A percentile compares a stretch with the other conserved stretches of the same genome.
Conservation (phyloP, 495 filamentous ascomycete species). For the Thermochaetoides thermophila region DNA sequence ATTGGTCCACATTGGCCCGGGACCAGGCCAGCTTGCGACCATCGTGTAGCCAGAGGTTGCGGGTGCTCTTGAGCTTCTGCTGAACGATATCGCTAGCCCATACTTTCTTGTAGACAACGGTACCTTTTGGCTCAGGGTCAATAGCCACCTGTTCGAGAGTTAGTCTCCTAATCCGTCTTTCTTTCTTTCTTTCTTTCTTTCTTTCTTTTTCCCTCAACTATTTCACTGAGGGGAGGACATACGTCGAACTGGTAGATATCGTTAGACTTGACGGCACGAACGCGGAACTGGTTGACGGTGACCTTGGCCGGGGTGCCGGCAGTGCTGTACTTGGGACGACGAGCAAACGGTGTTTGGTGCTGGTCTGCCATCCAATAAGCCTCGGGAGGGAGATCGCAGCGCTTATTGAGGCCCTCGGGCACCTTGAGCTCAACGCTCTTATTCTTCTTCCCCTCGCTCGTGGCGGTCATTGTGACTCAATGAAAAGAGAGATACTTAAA, state of each 20-base stretch:
- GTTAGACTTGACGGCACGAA: conserved; percentile 32
- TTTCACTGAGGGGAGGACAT: conserved; percentile 30
- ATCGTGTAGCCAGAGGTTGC: conserved; percentile 54
- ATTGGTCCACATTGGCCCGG: conserved; percentile 22
- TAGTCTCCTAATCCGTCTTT: too few relatives aligned
- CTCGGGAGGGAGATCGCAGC: conserved; percentile 30
- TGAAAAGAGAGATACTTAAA: too few relatives aligned
- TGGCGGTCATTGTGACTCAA: conserved; percentile 1
- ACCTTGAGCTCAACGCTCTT: conserved; percentile 1
- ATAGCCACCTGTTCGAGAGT: conserved; percentile 40
- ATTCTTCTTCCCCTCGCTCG: background rate
- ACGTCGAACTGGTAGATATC: conserved; percentile 78
- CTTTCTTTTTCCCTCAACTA: too few relatives aligned
- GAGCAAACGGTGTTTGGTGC: conserved; percentile 8
- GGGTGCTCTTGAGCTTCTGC: conserved; percentile 26
- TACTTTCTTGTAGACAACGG: conserved; percentile 46
- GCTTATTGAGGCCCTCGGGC: conserved; percentile 18
- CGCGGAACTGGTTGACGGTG: conserved; percentile 57
- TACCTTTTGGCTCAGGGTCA: conserved; percentile 45
- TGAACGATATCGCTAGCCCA: conserved; percentile 53
- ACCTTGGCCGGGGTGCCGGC: conserved; percentile 44
- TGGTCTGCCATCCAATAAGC: conserved; percentile 19
- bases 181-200: too few relatives aligned
- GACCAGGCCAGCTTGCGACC: conserved; percentile 64
- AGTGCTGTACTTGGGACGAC: conserved; percentile 39